Evolutionary conservation across 2,329 filamentous ascomycete species (phyloP), one percentile per base, ranked within the genome.

Genomic region (Claviceps sp.): DNA sequence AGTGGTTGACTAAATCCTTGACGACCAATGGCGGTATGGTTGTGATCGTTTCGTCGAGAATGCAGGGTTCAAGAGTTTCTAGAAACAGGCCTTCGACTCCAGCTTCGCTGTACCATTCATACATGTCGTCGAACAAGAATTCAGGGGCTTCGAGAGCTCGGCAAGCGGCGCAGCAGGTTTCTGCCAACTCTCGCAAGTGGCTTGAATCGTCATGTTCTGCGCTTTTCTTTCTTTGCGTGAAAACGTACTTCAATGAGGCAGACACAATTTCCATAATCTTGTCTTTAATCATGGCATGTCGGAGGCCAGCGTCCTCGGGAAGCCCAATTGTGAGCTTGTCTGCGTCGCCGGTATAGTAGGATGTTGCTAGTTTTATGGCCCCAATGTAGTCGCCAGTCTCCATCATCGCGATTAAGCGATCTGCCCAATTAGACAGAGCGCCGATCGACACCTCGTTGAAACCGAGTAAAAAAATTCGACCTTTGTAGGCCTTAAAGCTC

Each of bases 401-500:
- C 87, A 98, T 96, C 59, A 97, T 75, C 0, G 91, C 90, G 58
- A 96, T 82, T 18, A 98, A 73, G 42, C 93, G 78, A 66, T 98
- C 93, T 2, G 93, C 91, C 93, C 93, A 98, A 59, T 98, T 98
- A 0, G 93, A 97, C 37, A 98, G 70, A 4, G 86, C 86, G 2
- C 93, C 93, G 47, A 97, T 87, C 0, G 88, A 88, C 42, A 96
- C 74, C 62, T 97, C 91, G 62, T 91, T 93, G 70, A 91, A 90
- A n/a, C 93, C 90, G 8, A 98, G 75, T 4, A 97, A 71, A 62
- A 98, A 98, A 38, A 96, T 74, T 34, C 91, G 81, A 5, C 93
- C 90, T 67, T 97, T 98, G 70, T 97, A 98, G 3, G 88, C 79
- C 62, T 87, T 88, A 68, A 97, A 91, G 67, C 91, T 96, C 88